Conservation (phyloP, 768 basidiomycete species). For the Mycena vitilis region DNA sequence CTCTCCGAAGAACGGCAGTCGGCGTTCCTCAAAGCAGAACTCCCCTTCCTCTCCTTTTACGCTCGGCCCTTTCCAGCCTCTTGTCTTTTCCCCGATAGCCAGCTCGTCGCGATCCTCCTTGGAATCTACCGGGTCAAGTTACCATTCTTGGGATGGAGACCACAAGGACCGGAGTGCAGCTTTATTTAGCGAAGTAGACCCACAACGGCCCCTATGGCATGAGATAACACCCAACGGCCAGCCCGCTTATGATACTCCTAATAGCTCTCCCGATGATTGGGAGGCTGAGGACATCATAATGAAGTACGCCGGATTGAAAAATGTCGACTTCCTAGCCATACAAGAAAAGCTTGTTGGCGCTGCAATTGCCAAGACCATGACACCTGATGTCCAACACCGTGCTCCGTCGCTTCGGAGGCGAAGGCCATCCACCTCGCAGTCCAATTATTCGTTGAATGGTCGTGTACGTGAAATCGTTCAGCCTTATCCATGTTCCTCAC, state of each 20-base stretch:
- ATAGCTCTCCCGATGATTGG: conserved; percentile 63
- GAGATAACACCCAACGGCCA: conserved; percentile 64
- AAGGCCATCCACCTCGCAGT: conserved; percentile 86
- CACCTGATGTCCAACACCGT: conserved; percentile 70
- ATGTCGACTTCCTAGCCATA: conserved; percentile 75
- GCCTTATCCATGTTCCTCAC: conserved; percentile 26
- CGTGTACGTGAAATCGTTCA: conserved; percentile 51
- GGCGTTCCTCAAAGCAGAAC: conserved; percentile 69
- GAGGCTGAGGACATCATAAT: conserved; percentile 77
- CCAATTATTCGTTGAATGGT: conserved; percentile 73
- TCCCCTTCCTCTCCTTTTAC: conserved; percentile 62
- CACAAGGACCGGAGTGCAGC: conserved; percentile 63
- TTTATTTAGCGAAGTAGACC: conserved; percentile 65
- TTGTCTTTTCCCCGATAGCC: conserved; percentile 75
- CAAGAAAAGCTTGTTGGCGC: conserved; percentile 82
- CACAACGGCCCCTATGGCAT: conserved; percentile 70
- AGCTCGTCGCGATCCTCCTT: conserved; percentile 86
- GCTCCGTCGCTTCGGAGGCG: conserved; percentile 79
- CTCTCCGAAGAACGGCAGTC: conserved; percentile 52
- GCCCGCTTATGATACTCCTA: conserved; percentile 59
- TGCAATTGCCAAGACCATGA: conserved; percentile 66
- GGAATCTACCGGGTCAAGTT: conserved; percentile 86
- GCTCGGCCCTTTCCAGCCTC: conserved; percentile 63
- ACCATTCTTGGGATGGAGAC: conserved; percentile 82
- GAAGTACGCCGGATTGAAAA: conserved; percentile 75